Percentiles rank a stretch among this genome's conserved stretches.
These are phyloP conservation scores for Hygrocybe punicea DNA, from an alignment of 768 basidiomycete species.

Conservation along the genomic window DNA sequence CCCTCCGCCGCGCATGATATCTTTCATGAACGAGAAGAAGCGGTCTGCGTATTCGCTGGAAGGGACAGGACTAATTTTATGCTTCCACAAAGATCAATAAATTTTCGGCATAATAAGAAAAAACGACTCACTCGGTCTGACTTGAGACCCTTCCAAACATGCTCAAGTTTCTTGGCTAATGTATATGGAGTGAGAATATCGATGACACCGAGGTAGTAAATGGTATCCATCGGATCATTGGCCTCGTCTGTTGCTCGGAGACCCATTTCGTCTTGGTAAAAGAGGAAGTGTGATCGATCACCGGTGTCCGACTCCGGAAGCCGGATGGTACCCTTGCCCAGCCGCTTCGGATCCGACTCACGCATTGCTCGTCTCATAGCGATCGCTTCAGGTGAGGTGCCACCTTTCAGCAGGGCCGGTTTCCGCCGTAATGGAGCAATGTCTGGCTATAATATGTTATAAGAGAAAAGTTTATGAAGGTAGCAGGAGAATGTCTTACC, in stretches of 20 bases:
- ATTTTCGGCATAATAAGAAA: not conserved
- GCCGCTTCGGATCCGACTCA: slow-evolving; percentile 69
- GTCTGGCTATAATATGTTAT: slow-evolving; percentile 51
- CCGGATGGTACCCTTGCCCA: slow-evolving; percentile 51
- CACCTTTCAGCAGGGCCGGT: slow-evolving; percentile 55
- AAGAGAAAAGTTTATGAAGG: not conserved
- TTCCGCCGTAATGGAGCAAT: slow-evolving; percentile 60
- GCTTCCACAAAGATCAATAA: slow-evolving; percentile 43
- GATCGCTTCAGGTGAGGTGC: slow-evolving; percentile 66
- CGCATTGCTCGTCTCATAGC: slow-evolving; percentile 86
- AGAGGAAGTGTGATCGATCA: slow-evolving; percentile 74
- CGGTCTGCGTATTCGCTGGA: slow-evolving; percentile 84
- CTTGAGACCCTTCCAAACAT: slow-evolving; percentile 86
- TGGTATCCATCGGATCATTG: slow-evolving; percentile 68
- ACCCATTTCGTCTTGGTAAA: slow-evolving; percentile 97
- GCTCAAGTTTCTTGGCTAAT: slow-evolving; percentile 73
- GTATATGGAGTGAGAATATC: slow-evolving; percentile 94
- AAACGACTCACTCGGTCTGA: slow-evolving; percentile 75
- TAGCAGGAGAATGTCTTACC: slow-evolving; percentile 44
- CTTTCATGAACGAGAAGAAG: slow-evolving; percentile 84
- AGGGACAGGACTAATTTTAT: slow-evolving; percentile 91
- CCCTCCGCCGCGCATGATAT: slow-evolving; percentile 78
- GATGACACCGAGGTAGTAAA: slow-evolving; percentile 95
- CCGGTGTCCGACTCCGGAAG: slow-evolving; percentile 64
- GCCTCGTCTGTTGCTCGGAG: slow-evolving; percentile 83